Evolutionary conservation across 78 protist species (phyloP).

Genomic region (Tieghemostelium lacteum): DNA sequence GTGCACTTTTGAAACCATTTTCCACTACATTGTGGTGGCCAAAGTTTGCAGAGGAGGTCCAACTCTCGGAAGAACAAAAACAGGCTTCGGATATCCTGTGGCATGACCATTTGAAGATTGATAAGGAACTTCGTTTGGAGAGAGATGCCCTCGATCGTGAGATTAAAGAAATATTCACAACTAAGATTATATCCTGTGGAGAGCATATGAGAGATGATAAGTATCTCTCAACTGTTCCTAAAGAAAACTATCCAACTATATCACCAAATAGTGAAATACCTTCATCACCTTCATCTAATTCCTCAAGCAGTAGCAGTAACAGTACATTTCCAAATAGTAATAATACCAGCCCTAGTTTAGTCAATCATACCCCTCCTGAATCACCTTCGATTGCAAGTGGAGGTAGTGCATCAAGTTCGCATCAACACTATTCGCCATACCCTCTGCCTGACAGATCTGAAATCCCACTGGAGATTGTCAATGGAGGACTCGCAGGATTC

Average conservation of each 20-base stretch:
- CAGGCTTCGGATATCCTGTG: conserved; percentile 66
- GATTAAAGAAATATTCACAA: conserved; percentile 54
- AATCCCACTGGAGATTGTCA: too few relatives aligned
- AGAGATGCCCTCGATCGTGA: conserved; percentile 55
- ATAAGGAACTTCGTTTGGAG: conserved; percentile 39
- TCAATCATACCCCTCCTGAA: too few relatives aligned
- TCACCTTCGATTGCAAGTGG: too few relatives aligned
- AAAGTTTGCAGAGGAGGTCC: conserved; percentile 51
- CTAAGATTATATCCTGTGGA: conserved; percentile 41
- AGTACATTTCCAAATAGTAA: conserved; percentile 24
- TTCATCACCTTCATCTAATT: not conserved
- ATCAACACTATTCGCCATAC: not conserved
- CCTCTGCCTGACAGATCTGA: not conserved
- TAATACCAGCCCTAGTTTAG: not conserved
- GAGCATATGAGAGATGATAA: conserved; percentile 1
- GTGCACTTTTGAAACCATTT: conserved; percentile 46
- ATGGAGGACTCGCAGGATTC: not conserved
- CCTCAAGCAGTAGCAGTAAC: not conserved
- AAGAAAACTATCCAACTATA: not conserved
- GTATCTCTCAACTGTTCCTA: not conserved
- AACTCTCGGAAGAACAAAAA: conserved; percentile 53
- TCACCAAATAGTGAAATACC: conserved; percentile 7
- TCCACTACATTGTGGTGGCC: conserved; percentile 69
- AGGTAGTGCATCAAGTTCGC: too few relatives aligned
- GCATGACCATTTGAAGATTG: conserved; percentile 64